Evolutionary conservation across 106 monocot genomes (phyloP).

Genomic region (Dendrobium officinale): DNA sequence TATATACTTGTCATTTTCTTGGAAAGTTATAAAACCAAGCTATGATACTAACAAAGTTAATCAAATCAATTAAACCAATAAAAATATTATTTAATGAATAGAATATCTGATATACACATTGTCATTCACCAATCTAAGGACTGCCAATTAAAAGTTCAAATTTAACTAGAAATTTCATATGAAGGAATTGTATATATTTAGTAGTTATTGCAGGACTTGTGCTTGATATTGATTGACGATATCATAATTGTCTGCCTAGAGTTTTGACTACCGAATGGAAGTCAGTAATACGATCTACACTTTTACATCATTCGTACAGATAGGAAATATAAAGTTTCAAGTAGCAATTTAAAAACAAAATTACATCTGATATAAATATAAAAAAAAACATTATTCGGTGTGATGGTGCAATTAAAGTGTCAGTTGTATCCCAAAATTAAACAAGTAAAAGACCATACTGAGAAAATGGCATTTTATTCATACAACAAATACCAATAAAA

Average conservation of each 20-base stretch:
- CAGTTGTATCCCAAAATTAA: neutral
- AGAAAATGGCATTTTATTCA: neutral
- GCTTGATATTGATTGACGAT: neutral
- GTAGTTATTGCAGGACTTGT: neutral
- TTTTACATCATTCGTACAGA: neutral
- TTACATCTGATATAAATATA: neutral
- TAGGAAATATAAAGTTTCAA: neutral
- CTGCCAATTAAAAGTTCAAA: neutral
- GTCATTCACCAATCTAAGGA: neutral
- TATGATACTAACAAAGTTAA: neutral
- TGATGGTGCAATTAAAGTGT: neutral
- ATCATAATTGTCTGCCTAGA: neutral
- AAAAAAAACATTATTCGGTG: neutral
- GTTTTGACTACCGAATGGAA: neutral
- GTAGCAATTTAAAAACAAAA: neutral
- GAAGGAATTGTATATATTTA: neutral
- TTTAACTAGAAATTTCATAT: neutral
- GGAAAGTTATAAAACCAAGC: neutral
- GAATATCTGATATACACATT: neutral
- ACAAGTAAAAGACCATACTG: neutral
- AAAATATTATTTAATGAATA: neutral
- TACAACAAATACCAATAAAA: neutral
- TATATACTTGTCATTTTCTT: neutral
- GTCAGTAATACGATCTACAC: neutral
- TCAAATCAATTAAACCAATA: neutral